Conservation (phyloP, 805 yeast genomes). For the Saccharomycopsis lassenensis region DNA sequence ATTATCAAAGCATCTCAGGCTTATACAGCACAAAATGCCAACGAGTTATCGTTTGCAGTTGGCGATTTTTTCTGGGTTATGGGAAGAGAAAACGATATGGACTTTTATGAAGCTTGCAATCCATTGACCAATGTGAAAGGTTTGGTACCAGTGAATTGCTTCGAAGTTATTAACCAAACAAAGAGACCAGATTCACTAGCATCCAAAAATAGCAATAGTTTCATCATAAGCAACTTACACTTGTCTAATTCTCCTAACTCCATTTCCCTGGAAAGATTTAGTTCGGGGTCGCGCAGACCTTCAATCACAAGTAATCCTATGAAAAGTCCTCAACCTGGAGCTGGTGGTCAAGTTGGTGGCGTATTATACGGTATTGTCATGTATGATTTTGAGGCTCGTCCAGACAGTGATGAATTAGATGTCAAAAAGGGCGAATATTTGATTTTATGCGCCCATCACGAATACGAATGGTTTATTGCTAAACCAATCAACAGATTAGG, state of each 20-base stretch:
- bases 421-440: constrained; percentile 80
- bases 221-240: constrained; percentile 19
- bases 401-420: constrained; percentile 68
- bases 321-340: constrained; percentile 19
- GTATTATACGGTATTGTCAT: constrained; percentile 76
- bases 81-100: constrained; percentile 43
- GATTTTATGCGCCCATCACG: constrained; percentile 92
- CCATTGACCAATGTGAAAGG: constrained; percentile 73
- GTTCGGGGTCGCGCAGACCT: constrained; percentile 7
- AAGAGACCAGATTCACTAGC: constrained; percentile 21
- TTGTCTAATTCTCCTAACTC: constrained; percentile 19
- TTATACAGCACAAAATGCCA: constrained; percentile 44
- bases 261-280: constrained; percentile 12
- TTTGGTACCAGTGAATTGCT: constrained; percentile 76
- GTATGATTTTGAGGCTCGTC: constrained; percentile 78
- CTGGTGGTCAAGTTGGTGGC: constrained; percentile 19
- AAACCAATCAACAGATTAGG: constrained; percentile 92
- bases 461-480: constrained; percentile 95
- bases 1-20: constrained; percentile 76
- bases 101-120: constrained; percentile 82
- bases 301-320: constrained; percentile 21
- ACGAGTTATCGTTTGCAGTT: constrained; percentile 63
- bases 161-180: constrained; percentile 48
- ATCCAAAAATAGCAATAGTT: constrained; percentile 20
- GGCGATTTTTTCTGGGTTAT: constrained; percentile 88